Percentiles rank a stretch among this genome's conserved stretches.
These are phyloP conservation scores for Mycena leptocephala DNA, from an alignment of 768 basidiomycete genomes.

Conservation along the genomic window DNA sequence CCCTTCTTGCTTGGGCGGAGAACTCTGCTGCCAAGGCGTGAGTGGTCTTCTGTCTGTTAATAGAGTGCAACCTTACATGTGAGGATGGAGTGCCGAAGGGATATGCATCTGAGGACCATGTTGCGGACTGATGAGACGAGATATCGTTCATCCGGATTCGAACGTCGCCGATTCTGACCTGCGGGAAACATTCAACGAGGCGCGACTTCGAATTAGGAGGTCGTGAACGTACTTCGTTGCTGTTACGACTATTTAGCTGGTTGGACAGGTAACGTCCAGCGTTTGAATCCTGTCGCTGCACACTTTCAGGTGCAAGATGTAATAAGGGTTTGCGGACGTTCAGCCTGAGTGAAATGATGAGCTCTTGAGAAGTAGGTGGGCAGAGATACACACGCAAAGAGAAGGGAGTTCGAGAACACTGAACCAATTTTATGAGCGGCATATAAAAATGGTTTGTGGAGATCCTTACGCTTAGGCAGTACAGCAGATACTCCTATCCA, in stretches of 20 bases:
- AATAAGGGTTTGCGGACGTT: neutral
- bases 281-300: neutral
- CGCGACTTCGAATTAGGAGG: neutral
- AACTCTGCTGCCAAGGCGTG: no score
- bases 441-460: neutral
- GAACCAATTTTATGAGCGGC: neutral
- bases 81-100: neutral
- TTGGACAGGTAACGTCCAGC: neutral
- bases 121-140: neutral
- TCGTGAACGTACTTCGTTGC: neutral
- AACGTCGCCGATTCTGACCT: no score
- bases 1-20: no score
- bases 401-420: conserved; percentile 28
- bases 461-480: neutral
- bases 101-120: neutral
- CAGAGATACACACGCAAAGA: conserved; percentile 10
- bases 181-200: neutral
- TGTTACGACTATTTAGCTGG: no score
- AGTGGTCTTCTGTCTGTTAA: no score
- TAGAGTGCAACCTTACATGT: no score
- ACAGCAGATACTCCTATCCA: conserved; percentile 21
- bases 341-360: neutral
- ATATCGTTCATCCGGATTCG: neutral
- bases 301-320: neutral
- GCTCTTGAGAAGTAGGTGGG: neutral